Base-by-base conservation (phyloP, 768 basidiomycete species). In the Sarcodon aspratus region DNA sequence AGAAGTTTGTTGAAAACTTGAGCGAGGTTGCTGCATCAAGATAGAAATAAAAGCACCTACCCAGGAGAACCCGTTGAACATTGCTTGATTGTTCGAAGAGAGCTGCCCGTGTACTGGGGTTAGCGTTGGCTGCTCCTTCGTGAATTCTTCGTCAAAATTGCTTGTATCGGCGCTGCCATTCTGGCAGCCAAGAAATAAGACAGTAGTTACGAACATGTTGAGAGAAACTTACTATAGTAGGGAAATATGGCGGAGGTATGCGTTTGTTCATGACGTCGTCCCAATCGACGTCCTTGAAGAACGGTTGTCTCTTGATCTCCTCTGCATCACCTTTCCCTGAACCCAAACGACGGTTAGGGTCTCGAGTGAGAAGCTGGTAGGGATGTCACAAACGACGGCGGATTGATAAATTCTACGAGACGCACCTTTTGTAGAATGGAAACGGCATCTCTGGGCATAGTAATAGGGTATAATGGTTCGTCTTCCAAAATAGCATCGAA, bases 401-500 rank as follows among this genome's bases (percentile, higher is more conserved):
- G 42, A 33, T 46, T 34, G 37, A 35, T 15, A 43, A 31, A 45
- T 38, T 9, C 7, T 17, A 33, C 9, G 18, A 11, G 10, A 56
- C 64, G 48, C 55, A 92, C 94, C 76, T 93, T 93, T 62, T 96
- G 93, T 49, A 99, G 61, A 54, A 98, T 87, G 15, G 91, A 91
- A 42, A 98, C 94, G 7, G 93, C 93, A 58, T 98, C 95, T 47
- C 91, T 76, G 7, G 94, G 96, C 96, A 99, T 99, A 6, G 96
- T 97, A 56, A 99, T 98, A 2, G 96, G 96, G 67, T 98, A 99
- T 52, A 99, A 63, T 27, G 94, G 95, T 63, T 98, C 96, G 60
- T 99, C 96, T 65, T 98, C 96, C 33, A 99, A 68, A 57, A 99
- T 98, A 36, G 96, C 96, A 64, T 99, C 96, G 63, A 98, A 99